Evolutionary conservation across 306 rosid genomes (phyloP).

Genomic region (Gleditsia sinensis): DNA sequence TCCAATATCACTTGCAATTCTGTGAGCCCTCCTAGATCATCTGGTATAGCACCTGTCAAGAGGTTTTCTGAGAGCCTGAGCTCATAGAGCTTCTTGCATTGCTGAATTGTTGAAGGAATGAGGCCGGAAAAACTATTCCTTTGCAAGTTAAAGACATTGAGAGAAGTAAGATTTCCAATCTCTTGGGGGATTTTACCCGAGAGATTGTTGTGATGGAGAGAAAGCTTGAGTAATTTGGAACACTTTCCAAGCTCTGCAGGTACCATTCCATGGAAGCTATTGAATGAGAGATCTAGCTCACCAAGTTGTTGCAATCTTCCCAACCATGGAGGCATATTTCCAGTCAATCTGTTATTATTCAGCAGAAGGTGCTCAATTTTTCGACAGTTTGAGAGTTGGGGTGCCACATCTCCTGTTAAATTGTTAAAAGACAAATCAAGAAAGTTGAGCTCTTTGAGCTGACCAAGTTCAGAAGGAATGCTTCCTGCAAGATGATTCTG

Average conservation of each 20-base stretch:
- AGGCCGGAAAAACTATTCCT: constrained; percentile 69
- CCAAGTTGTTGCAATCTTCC: constrained; percentile 73
- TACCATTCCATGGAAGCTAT: constrained; percentile 61
- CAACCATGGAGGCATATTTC: constrained; percentile 67
- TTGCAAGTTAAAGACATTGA: constrained; percentile 77
- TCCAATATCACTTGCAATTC: constrained; percentile 88
- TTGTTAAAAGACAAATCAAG: constrained; percentile 84
- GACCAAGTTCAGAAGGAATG: constrained; percentile 63
- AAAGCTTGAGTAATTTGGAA: constrained; percentile 74
- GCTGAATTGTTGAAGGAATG: constrained; percentile 69
- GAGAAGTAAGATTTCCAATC: constrained; percentile 82
- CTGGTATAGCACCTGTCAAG: constrained; percentile 65
- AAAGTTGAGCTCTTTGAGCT: constrained; percentile 69
- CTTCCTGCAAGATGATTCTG: constrained; percentile 65
- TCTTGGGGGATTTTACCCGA: constrained; percentile 75
- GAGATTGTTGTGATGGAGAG: constrained; percentile 74
- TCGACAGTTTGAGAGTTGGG: constrained; percentile 59
- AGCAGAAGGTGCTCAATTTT: constrained; percentile 75
- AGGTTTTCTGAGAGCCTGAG: constrained; percentile 80
- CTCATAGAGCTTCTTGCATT: constrained; percentile 73
- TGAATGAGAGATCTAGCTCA: constrained; percentile 84
- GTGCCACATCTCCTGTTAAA: constrained; percentile 57
- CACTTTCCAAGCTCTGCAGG: constrained; percentile 80
- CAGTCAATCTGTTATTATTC: constrained; percentile 60
- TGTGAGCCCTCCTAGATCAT: constrained; percentile 63